Evolutionary conservation across 371 early-diverging fungal species (phyloP).

Genomic region (Phascolomyces articulosus): DNA sequence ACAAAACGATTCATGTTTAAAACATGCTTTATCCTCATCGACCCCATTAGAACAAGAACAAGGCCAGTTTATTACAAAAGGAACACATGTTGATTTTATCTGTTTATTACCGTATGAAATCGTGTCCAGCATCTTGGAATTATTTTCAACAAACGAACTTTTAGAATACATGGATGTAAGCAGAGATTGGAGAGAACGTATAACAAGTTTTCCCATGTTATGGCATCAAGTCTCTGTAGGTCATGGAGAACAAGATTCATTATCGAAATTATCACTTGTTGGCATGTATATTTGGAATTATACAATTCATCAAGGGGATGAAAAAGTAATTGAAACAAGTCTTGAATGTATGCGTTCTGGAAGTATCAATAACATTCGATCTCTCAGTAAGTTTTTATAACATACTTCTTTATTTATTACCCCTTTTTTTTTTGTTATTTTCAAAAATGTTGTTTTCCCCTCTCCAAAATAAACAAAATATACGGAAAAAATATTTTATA

Average conservation of each 20-base stretch:
- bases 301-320: background rate
- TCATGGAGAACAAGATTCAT: background rate
- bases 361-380: background rate
- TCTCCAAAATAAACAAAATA: too few relatives aligned
- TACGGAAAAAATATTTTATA: too few relatives aligned
- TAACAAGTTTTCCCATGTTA: background rate
- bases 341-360: background rate
- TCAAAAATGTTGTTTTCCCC: too few relatives aligned
- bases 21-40: too few relatives aligned
- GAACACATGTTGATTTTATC: background rate
- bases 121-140: background rate
- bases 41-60: too few relatives aligned
- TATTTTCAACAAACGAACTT: background rate
- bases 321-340: background rate
- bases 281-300: background rate
- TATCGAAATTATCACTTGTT: background rate
- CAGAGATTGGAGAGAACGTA: background rate
- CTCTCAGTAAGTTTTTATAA: background rate
- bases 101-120: background rate
- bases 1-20: too few relatives aligned
- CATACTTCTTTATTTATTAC: too few relatives aligned
- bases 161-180: constrained; percentile 2
- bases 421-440: too few relatives aligned
- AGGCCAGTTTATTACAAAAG: background rate
- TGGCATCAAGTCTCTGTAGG: background rate